Conservation (phyloP, 306 rosid genomes). For the Fagus sylvatica region DNA sequence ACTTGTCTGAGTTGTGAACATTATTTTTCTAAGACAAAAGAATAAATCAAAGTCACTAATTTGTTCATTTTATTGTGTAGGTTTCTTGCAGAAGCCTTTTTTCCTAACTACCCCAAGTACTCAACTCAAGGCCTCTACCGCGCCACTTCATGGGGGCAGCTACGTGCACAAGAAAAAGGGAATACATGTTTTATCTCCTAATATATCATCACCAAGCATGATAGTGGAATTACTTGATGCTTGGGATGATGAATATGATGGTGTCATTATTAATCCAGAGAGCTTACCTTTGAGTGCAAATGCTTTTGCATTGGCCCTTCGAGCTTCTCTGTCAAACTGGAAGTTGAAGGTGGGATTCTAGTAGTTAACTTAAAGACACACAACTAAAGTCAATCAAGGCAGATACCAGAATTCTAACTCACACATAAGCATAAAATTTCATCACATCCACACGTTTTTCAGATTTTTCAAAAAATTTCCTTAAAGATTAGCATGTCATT, state of each 20-base stretch:
- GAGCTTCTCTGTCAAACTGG: constrained; percentile 40
- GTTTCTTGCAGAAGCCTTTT: background rate
- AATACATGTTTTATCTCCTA: constrained; percentile 31
- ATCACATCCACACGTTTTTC: no score
- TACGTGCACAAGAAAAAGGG: constrained; percentile 22
- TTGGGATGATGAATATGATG: constrained; percentile 44
- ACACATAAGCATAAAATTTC: background rate
- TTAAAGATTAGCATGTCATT: no score
- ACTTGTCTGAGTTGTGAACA: background rate
- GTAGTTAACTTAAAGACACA: background rate
- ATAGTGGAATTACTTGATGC: constrained; percentile 36
- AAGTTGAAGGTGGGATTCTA: constrained; percentile 32
- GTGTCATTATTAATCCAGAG: constrained; percentile 41
- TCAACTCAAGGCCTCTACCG: constrained; percentile 4
- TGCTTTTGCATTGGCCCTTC: constrained; percentile 39
- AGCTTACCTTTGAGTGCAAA: constrained; percentile 39
- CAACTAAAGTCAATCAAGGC: no score
- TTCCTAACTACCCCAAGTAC: background rate
- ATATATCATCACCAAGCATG: constrained; percentile 27
- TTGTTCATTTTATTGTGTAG: constrained; percentile 10
- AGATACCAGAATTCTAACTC: background rate
- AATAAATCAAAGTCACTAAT: background rate
- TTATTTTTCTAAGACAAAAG: background rate
- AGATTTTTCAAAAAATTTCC: no score
- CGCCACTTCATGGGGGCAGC: constrained; percentile 12